A percentile compares a stretch with the other conserved stretches of the same genome.
phyloP scores from a whole-genome alignment of 2,329 filamentous ascomycete species.

The Alternaria postmessia region DNA sequence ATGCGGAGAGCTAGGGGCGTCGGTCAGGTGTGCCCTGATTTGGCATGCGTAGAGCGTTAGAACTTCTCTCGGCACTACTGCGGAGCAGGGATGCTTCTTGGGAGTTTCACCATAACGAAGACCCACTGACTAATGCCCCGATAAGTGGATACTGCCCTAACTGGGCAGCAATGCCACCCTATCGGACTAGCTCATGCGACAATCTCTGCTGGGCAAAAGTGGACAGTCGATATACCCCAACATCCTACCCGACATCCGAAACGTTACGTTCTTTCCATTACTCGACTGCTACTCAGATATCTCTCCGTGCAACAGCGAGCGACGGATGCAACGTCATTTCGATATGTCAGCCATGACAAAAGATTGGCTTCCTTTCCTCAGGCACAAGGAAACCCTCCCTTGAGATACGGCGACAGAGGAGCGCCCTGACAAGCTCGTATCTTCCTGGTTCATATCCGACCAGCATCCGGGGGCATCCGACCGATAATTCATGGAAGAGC shows the following conservation, averaged over 20 bases:
- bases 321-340: not conserved
- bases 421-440: not conserved
- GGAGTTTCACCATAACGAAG: not conserved
- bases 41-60: not conserved
- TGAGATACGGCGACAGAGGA: not conserved
- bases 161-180: not conserved
- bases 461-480: not conserved
- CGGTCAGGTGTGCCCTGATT: not conserved
- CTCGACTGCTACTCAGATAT: not conserved
- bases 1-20: not conserved
- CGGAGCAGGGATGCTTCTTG: not conserved
- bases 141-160: not conserved
- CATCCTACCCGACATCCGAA: not conserved
- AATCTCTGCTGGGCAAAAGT: not conserved
- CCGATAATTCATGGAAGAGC: not conserved
- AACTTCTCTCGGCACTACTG: constrained; percentile 3
- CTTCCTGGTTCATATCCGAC: not conserved
- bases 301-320: not conserved
- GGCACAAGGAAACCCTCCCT: not conserved
- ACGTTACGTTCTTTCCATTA: not conserved
- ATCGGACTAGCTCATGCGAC: not conserved
- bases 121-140: not conserved
- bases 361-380: not conserved
- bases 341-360: not conserved
- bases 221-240: not conserved